Evolutionary conservation across 768 basidiomycete species (phyloP).

Genomic region (Boletus coccyginus): DNA sequence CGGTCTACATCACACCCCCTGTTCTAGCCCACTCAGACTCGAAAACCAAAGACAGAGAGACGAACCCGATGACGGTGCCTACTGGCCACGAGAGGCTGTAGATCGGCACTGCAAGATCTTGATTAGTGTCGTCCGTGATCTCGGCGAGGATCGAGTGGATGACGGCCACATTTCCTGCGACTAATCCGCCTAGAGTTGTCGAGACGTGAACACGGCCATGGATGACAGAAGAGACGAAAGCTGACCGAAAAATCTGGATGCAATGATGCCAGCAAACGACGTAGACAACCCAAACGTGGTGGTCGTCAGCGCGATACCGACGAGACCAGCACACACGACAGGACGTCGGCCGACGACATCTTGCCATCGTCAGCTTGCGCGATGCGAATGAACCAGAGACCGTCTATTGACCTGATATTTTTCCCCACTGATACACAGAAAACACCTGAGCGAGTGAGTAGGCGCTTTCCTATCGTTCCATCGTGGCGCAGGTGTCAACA

Average conservation of each 20-base stretch:
- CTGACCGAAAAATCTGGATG: conserved; percentile 51
- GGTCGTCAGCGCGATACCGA: conserved; percentile 51
- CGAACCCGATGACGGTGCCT: conserved; percentile 53
- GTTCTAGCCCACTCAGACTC: too few relatives aligned
- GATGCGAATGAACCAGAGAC: neutral
- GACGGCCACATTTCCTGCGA: conserved; percentile 60
- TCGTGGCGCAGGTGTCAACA: neutral
- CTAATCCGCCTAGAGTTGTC: conserved; percentile 49
- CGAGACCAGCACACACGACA: conserved; percentile 50
- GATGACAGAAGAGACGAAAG: neutral
- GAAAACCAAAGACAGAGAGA: neutral
- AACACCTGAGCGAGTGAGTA: conserved; percentile 60
- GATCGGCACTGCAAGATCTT: conserved; percentile 55
- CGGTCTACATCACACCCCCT: conserved; percentile 1
- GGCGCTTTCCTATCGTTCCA: conserved; percentile 50
- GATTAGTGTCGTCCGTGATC: conserved; percentile 59
- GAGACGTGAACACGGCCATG: neutral
- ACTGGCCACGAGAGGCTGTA: conserved; percentile 58
- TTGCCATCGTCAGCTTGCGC: conserved; percentile 12
- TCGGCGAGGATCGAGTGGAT: conserved; percentile 60
- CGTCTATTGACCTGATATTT: conserved; percentile 44
- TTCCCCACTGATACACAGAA: conserved; percentile 62
- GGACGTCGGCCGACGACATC: conserved; percentile 62
- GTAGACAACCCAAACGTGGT: conserved; percentile 54
- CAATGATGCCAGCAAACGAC: conserved; percentile 45